Evolutionary conservation across 148 eudicot species (phyloP).

Genomic region (Simmondsia chinensis): DNA sequence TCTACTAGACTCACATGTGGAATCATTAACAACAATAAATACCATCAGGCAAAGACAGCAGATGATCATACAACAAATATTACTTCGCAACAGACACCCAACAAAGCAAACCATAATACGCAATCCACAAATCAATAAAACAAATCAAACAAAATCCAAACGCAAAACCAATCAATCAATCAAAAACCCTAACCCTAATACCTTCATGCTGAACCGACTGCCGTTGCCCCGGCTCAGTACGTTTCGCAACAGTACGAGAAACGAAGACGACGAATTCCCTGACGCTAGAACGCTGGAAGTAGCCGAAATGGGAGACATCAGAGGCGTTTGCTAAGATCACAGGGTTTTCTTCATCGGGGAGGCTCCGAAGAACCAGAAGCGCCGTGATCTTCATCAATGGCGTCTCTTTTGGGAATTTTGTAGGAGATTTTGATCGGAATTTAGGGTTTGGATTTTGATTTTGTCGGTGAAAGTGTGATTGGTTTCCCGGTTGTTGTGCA

Average conservation of each 20-base stretch:
- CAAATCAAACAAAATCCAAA: not conserved
- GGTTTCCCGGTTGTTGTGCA: no score
- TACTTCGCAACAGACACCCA: no score
- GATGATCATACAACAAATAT: no score
- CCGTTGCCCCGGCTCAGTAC: slow-evolving; percentile 61
- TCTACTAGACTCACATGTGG: no score
- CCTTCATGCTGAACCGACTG: slow-evolving; percentile 91
- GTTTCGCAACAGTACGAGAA: slow-evolving; percentile 65
- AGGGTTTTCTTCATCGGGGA: slow-evolving; percentile 44
- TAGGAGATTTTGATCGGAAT: no score
- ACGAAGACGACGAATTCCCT: slow-evolving; percentile 75
- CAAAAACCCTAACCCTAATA: slow-evolving; percentile 9
- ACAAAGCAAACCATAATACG: no score
- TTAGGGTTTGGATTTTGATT: no score
- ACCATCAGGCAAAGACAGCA: no score
- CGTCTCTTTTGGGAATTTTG: no score
- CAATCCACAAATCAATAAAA: no score
- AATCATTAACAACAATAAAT: no score
- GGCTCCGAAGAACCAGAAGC: slow-evolving; percentile 44
- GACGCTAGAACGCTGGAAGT: slow-evolving; percentile 62
- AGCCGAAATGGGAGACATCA: slow-evolving; percentile 66
- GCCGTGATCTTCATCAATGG: slow-evolving; percentile 97
- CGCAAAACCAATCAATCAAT: not conserved
- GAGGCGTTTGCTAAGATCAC: slow-evolving; percentile 56
- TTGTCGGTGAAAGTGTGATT: no score